These are phyloP conservation scores for Colletotrichum cordylinicola DNA, from an alignment of 2,329 filamentous ascomycete species.

Conservation along the genomic window DNA sequence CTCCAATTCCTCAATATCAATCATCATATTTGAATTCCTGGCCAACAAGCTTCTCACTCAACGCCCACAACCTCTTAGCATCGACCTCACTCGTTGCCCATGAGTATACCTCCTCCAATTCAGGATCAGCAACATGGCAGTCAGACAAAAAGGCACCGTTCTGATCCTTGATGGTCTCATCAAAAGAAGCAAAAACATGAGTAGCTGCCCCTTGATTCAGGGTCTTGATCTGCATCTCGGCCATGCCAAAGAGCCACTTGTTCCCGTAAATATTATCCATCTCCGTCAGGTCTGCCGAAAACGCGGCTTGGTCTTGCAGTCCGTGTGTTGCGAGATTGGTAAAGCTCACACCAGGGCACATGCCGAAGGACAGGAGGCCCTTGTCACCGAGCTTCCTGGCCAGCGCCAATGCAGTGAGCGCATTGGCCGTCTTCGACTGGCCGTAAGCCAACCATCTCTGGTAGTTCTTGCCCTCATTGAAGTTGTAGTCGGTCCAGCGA, in stretches of 20 bases:
- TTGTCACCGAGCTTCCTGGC: neutral
- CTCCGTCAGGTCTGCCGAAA: neutral
- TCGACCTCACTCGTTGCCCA: neutral
- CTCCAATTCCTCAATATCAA: neutral
- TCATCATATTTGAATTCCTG: neutral
- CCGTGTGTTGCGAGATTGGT: neutral
- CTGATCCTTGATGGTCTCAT: neutral
- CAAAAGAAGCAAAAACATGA: neutral
- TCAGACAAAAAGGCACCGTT: neutral
- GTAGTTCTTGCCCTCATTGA: slow-evolving; percentile 35
- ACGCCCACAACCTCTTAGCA: neutral
- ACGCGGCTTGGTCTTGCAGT: neutral
- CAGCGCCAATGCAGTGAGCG: accelerated
- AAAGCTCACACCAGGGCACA: neutral
- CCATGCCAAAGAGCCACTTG: neutral
- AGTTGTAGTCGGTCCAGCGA: slow-evolving; percentile 48
- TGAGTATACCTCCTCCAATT: neutral
- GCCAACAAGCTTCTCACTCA: neutral
- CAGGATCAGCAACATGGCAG: neutral
- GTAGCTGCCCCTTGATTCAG: neutral
- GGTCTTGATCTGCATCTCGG: neutral
- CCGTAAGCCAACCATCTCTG: slow-evolving; percentile 33
- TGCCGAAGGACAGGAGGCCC: neutral
- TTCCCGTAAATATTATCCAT: neutral
- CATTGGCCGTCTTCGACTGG: slow-evolving; percentile 42